Evolutionary conservation across 163 green algal species (phyloP).

Genomic region (Chlamydomonas reinhardtii): DNA sequence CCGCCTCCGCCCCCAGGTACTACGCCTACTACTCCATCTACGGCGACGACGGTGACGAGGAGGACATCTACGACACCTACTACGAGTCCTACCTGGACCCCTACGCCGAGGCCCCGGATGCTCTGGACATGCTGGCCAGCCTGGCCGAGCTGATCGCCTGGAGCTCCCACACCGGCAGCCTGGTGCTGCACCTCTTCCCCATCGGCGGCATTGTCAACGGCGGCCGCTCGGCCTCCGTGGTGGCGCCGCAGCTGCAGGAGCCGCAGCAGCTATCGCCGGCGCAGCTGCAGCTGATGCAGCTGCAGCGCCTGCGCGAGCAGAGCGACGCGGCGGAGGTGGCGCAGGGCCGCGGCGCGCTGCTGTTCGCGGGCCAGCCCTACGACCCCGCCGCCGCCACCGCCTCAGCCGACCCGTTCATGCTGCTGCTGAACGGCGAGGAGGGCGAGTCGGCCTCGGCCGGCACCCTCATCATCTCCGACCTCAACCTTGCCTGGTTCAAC

Average conservation of each 20-base stretch:
- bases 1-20: background rate
- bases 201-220: background rate
- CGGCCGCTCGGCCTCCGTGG: no score
- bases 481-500: background rate
- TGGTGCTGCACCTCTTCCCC: no score
- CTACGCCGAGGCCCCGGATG: background rate
- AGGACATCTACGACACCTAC: background rate
- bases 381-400: background rate
- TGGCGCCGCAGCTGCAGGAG: background rate
- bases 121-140: background rate
- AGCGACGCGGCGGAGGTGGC: background rate
- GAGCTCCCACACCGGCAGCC: background rate
- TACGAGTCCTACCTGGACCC: no score
- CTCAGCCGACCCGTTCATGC: background rate
- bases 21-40: background rate
- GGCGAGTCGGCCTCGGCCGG: background rate
- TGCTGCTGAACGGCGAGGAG: background rate
- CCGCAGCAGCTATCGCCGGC: background rate
- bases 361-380: background rate
- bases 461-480: background rate
- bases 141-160: constrained; percentile 27
- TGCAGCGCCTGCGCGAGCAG: background rate
- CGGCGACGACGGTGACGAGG: background rate
- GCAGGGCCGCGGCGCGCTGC: background rate
- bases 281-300: background rate